Conservation (phyloP, 139 green algal genomes). For the Coelastrella sp. region DNA sequence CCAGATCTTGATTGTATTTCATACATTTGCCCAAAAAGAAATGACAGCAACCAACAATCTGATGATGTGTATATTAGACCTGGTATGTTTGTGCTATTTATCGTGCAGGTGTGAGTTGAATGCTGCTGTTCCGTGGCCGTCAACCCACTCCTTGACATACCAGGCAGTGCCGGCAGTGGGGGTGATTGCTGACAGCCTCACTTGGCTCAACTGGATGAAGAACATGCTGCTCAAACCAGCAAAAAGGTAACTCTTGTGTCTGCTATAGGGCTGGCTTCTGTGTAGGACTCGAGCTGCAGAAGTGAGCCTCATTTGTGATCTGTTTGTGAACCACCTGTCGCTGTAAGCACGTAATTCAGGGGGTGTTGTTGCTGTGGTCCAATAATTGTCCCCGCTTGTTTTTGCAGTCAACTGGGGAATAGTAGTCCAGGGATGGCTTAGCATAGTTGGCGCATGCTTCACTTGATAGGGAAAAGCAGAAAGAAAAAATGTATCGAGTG, state of each 20-base stretch:
- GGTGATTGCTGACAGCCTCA: slow-evolving; percentile 33
- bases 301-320: neutral
- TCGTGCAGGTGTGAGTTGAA: slow-evolving; percentile 7
- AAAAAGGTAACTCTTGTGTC: slow-evolving; percentile 18
- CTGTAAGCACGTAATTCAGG: too few relatives aligned
- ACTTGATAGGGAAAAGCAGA: too few relatives aligned
- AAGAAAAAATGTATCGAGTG: too few relatives aligned
- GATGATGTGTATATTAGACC: neutral
- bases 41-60: neutral
- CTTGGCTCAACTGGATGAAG: slow-evolving; percentile 42
- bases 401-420: too few relatives aligned
- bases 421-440: too few relatives aligned
- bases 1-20: too few relatives aligned
- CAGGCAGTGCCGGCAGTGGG: neutral
- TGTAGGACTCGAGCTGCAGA: neutral
- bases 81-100: neutral
- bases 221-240: slow-evolving; percentile 33
- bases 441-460: too few relatives aligned
- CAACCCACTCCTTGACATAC: slow-evolving; percentile 21
- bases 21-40: too few relatives aligned
- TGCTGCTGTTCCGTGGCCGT: slow-evolving; percentile 8
- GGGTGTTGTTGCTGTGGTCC: too few relatives aligned
- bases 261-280: neutral
- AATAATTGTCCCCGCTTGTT: too few relatives aligned
- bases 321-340: neutral